Base-by-base conservation (phyloP, 225 moss, liverwort and hornwort genomes). In the Marchantia polymorpha region DNA sequence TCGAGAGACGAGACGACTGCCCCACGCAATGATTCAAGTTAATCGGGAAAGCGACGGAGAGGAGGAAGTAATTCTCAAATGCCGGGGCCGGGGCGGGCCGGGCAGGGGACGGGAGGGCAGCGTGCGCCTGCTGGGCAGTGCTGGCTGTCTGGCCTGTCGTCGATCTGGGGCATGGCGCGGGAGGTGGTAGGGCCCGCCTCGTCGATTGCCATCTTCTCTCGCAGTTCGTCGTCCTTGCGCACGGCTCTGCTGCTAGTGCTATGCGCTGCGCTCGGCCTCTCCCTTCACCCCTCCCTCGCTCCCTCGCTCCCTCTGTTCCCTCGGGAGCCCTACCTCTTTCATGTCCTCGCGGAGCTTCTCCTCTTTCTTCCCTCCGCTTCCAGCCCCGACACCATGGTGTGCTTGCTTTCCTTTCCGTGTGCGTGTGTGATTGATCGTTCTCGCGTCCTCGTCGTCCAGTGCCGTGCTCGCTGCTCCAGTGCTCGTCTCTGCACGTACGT, bases 51-150 rank as follows among this genome's bases (percentile, higher is more conserved):
- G 39, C 39, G 5, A 39, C 39, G 39, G 39, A 20, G 6, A 60
- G 60, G 19, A 61, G 23, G 61, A 22, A 61, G 9, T 31, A 30
- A 16, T 29, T 69, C 39, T 69, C 69, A 69, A 69, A 69, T 27
- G 69, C 69, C 12, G 25, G 59, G 59, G 17, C 17, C 39, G 39
- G 39, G 39, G 39, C 39, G 5, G 39, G n/a, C n/a, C n/a, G n/a
- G n/a, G n/a, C n/a, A n/a, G n/a, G n/a, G n/a, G n/a, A n/a, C n/a
- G 39, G 39, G 3, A 39, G 39, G 66, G 25, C 66, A 26, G 66
- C 66, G 66, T 66, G 66, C 19, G 2, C 69, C 69, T 69, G 30
- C 69, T n/a, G n/a, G n/a, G n/a, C n/a, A n/a, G n/a, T n/a, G n/a
- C n/a, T 30, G 31, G 69, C 30, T 69, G 10, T 16, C 61, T 61